Percentiles rank a stretch among this genome's conserved stretches.
Evolutionary conservation across 306 rosid genomes (phyloP).

Genomic region (Fragaria vesca): DNA sequence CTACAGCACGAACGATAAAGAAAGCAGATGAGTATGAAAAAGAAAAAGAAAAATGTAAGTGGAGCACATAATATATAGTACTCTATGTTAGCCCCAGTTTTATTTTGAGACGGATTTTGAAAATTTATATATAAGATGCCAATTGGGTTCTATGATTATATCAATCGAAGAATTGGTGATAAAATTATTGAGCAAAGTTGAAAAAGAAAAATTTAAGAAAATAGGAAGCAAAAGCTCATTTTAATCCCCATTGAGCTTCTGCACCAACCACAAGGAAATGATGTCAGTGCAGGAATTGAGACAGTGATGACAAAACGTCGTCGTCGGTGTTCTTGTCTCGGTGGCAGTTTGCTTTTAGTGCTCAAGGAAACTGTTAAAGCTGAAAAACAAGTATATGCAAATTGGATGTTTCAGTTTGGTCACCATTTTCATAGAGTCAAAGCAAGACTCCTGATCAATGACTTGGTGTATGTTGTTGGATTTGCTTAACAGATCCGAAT

Average conservation of each 20-base stretch:
- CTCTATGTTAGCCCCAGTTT: not conserved
- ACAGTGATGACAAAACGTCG: slow-evolving; percentile 18
- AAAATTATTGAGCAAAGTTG: not conserved
- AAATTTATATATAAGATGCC: not conserved
- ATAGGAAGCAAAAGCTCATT: not conserved
- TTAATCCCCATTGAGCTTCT: not conserved
- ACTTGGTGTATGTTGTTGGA: slow-evolving; percentile 21
- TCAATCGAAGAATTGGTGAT: not conserved
- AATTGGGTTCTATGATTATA: not conserved
- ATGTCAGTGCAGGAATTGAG: slow-evolving; percentile 24
- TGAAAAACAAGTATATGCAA: slow-evolving; percentile 7
- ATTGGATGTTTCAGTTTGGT: not conserved
- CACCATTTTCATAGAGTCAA: slow-evolving; percentile 15
- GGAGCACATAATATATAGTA: not conserved
- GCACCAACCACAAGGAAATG: slow-evolving; percentile 6
- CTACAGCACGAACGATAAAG: not conserved
- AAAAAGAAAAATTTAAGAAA: not conserved
- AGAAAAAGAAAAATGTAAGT: not conserved
- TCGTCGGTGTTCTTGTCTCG: not conserved
- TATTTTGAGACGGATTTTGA: not conserved
- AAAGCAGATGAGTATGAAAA: not conserved
- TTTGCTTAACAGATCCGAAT: slow-evolving; percentile 5
- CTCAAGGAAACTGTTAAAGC: slow-evolving; percentile 9
- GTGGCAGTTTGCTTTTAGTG: slow-evolving; percentile 8
- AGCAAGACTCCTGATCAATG: slow-evolving; percentile 4